A percentile compares a stretch with the other conserved stretches of the same genome.
phyloP scores from a whole-genome alignment of 2,329 filamentous ascomycete genomes.

The Diplodia scrobiculata region DNA sequence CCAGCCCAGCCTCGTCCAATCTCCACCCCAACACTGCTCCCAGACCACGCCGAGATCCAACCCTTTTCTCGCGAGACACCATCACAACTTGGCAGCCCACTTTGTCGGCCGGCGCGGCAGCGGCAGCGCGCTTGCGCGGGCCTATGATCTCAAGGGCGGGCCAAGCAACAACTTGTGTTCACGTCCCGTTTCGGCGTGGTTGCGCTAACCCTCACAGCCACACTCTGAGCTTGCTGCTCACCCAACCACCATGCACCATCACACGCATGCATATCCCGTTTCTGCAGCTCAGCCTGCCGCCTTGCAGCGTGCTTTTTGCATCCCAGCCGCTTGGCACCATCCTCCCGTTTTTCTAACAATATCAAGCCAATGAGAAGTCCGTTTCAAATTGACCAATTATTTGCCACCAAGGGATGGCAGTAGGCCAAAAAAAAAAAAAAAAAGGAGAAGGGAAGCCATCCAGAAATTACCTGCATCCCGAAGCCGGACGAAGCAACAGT shows the following conservation, averaged over 20 bases:
- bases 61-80: neutral
- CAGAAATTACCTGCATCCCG: neutral
- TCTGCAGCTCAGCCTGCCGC: neutral
- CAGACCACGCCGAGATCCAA: slow-evolving; percentile 12
- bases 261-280: neutral
- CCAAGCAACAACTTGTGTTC: neutral
- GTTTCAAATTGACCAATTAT: neutral
- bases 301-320: slow-evolving; percentile 8
- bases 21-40: neutral
- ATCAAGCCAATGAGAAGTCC: neutral
- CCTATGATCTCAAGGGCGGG: neutral
- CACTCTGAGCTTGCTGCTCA: neutral
- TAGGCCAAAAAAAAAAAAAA: neutral
- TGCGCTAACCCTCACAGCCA: neutral
- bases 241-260: slow-evolving; percentile 9
- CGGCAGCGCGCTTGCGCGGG: neutral
- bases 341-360: neutral
- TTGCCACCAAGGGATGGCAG: neutral
- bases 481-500: neutral
- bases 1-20: slow-evolving; percentile 15
- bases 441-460: neutral
- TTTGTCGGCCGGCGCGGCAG: neutral
- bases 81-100: neutral
- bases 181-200: neutral
- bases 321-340: neutral